phyloP scores from a whole-genome alignment of 345 rosid species.

The Camelina neglecta region DNA sequence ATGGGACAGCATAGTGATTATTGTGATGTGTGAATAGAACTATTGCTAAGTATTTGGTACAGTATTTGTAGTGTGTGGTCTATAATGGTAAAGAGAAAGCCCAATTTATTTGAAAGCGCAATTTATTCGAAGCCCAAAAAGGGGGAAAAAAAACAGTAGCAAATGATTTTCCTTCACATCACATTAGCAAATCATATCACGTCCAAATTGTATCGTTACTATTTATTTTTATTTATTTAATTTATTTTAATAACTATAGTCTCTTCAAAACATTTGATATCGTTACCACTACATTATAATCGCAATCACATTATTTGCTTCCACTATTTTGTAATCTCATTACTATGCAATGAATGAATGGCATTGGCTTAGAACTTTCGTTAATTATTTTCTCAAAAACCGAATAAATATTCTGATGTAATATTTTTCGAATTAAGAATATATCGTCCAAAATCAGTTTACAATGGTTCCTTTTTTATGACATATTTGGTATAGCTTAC shows the following conservation, averaged over 20 bases:
- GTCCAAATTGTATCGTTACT: background rate
- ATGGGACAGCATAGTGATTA: background rate
- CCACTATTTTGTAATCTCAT: background rate
- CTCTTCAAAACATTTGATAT: no score
- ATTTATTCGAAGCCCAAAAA: conserved; percentile 1
- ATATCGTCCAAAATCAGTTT: no score
- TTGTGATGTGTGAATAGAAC: background rate
- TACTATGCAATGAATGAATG: background rate
- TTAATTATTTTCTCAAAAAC: background rate
- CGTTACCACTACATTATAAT: no score
- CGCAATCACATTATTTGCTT: background rate
- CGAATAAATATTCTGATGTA: background rate
- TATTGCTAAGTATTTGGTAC: background rate
- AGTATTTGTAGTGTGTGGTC: background rate
- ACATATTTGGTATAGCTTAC: background rate
- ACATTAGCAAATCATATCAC: background rate
- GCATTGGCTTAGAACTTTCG: no score
- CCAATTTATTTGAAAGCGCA: background rate
- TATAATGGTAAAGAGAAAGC: background rate
- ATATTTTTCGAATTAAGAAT: no score
- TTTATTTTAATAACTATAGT: no score
- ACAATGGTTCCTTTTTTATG: background rate
- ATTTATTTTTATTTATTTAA: no score
- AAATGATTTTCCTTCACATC: background rate
- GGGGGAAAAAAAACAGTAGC: background rate